Evolutionary conservation across 371 early-diverging fungal species (phyloP), one percentile per base, ranked within the genome.

Genomic region (Mortierella sp.): DNA sequence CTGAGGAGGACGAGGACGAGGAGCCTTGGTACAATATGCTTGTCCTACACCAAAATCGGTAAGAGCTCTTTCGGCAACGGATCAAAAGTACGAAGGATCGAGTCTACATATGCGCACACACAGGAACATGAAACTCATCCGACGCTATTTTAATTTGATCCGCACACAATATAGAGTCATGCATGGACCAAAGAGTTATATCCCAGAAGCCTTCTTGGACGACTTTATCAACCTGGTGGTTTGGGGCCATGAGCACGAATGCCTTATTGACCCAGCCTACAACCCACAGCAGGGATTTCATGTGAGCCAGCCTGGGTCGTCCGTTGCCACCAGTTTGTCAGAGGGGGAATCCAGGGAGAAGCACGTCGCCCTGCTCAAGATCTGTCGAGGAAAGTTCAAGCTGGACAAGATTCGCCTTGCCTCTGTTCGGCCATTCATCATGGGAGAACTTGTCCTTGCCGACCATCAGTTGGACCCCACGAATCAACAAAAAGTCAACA

Each of bases 231-330:
- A 99, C 80, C 80, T 99, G 26, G 92, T 99, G 7, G 73, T 99
- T 1, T 99, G 99, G 98, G 99, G 99, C 4, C 99, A 99, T 87
- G 99, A 99, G 87, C 99, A 99, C 88, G 97, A 99, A 78, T 99
- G 98, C 73, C 85, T 90, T 41, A 94, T 97, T 37, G 93, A 94
- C 40, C 96, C 96, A 0, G 89, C 91, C 64, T 86, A 86, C 44
- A 93, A 91, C 85, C 88, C 90, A 22, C 73, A 88, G 34, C 87
- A 91, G 55, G 89, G 90, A 14, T 96, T 97, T 79, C 90, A 93
- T 65, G 90, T 99, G 8, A 92, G 94, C 1, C 99, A 99, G 80
- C 98, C 98, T 0, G 99, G 99, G 0, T 98, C 98, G 1, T 97
- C 99, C 0, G 95, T 99, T 5, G 97, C 99, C 1, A 99, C 99